Percentiles rank a stretch among this genome's conserved stretches.
Evolutionary conservation across 345 rosid genomes (phyloP).

Genomic region (Balakata baccata): DNA sequence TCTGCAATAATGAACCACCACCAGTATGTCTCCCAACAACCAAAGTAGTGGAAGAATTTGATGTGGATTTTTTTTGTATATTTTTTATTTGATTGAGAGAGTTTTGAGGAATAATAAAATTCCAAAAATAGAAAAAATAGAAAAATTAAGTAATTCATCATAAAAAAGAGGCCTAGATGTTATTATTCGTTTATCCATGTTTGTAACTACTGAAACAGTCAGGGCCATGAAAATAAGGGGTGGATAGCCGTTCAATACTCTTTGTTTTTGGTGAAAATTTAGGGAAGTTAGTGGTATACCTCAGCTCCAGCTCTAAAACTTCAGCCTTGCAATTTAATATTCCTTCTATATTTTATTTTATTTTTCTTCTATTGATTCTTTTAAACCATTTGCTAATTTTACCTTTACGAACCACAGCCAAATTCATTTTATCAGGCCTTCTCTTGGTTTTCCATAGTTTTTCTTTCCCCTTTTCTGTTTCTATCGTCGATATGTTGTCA

Average conservation of each 20-base stretch:
- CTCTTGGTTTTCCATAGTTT: not conserved
- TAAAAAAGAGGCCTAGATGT: not conserved
- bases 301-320: not conserved
- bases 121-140: not conserved
- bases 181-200: not conserved
- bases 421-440: not conserved
- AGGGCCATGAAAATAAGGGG: slow-evolving; percentile 23
- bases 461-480: not conserved
- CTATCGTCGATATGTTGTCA: no score
- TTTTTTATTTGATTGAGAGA: slow-evolving; percentile 16
- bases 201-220: slow-evolving; percentile 8
- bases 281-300: slow-evolving; percentile 8
- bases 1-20: slow-evolving; percentile 8
- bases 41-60: not conserved
- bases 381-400: not conserved
- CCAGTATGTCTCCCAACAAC: not conserved
- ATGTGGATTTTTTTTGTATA: not conserved
- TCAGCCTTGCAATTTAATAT: not conserved
- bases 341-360: not conserved
- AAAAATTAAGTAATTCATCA: not conserved
- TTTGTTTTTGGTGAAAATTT: not conserved
- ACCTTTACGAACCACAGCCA: not conserved
- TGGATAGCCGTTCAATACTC: slow-evolving; percentile 24
- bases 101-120: slow-evolving; percentile 13
- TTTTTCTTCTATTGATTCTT: not conserved